Percentiles rank a stretch among this genome's conserved stretches.
phyloP scores from a whole-genome alignment of 2,329 filamentous ascomycete species.

The Bisporella sp. region DNA sequence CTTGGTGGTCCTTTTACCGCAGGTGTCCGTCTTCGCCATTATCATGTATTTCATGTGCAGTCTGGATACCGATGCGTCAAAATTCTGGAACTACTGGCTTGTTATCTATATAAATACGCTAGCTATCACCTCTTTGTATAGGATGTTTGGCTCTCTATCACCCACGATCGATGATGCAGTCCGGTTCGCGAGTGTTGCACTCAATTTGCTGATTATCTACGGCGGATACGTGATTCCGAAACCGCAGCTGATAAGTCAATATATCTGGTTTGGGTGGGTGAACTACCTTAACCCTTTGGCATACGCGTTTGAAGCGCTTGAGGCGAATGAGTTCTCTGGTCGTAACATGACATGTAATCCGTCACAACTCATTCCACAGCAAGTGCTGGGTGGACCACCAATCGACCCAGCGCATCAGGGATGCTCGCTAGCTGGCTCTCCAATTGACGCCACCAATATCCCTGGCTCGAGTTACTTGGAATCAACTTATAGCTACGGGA shows the following conservation, averaged over 20 bases:
- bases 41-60: slow-evolving; percentile 61
- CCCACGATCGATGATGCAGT: slow-evolving; percentile 61
- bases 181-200: slow-evolving; percentile 52
- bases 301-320: slow-evolving; percentile 57
- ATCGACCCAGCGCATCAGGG: slow-evolving; percentile 50
- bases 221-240: slow-evolving; percentile 65
- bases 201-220: slow-evolving; percentile 57
- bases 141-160: slow-evolving; percentile 59
- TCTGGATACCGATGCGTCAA: slow-evolving; percentile 49
- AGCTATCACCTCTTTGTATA: slow-evolving; percentile 56
- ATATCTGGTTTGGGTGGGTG: slow-evolving; percentile 62
- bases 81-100: slow-evolving; percentile 60
- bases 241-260: slow-evolving; percentile 46
- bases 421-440: slow-evolving; percentile 54
- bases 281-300: slow-evolving; percentile 37
- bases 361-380: slow-evolving; percentile 48
- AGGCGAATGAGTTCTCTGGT: slow-evolving; percentile 54
- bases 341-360: slow-evolving; percentile 50
- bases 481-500: slow-evolving; percentile 48
- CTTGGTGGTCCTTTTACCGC: slow-evolving; percentile 50
- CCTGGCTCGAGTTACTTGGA: slow-evolving; percentile 47
- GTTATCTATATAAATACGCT: slow-evolving; percentile 58
- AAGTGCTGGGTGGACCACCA: slow-evolving; percentile 37
- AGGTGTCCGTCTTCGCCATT: slow-evolving; percentile 52
- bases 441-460: slow-evolving; percentile 41